Conservation (phyloP, 192 early-diverging fungal species). For the Thamnidium elegans region DNA sequence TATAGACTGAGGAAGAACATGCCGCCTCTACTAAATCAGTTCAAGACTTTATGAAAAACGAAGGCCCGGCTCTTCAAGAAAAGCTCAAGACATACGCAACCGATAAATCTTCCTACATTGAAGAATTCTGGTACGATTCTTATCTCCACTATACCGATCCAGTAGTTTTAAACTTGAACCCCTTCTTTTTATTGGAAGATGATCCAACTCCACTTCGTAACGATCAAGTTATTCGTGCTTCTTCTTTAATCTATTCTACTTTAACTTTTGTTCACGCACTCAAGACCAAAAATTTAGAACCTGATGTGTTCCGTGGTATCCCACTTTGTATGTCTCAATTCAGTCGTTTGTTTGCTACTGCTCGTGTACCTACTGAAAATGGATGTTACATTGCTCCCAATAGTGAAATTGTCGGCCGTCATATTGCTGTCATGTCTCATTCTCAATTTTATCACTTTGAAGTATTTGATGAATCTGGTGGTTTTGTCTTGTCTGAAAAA, state of each 20-base stretch:
- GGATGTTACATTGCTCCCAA: slow-evolving; percentile 39
- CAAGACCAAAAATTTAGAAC: slow-evolving; percentile 51
- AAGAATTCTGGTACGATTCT: slow-evolving; percentile 52
- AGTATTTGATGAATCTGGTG: slow-evolving; percentile 58
- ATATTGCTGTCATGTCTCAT: slow-evolving; percentile 68
- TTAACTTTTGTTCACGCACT: slow-evolving; percentile 68
- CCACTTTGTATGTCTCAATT: slow-evolving; percentile 85
- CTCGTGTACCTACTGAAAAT: slow-evolving; percentile 63
- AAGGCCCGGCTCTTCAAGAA: slow-evolving; percentile 56
- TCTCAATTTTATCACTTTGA: slow-evolving; percentile 79
- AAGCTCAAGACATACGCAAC: slow-evolving; percentile 50
- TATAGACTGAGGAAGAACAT: slow-evolving; percentile 44
- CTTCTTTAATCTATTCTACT: slow-evolving; percentile 61
- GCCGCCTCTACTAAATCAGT: slow-evolving; percentile 38
- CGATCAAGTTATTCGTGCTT: slow-evolving; percentile 74
- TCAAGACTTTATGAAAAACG: slow-evolving; percentile 38
- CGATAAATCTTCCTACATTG: slow-evolving; percentile 47
- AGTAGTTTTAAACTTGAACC: slow-evolving; percentile 47
- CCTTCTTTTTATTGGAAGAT: slow-evolving; percentile 50
- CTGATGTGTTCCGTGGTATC: slow-evolving; percentile 61
- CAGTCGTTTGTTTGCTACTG: slow-evolving; percentile 71
- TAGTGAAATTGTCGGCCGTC: slow-evolving; percentile 29
- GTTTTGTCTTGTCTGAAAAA: slow-evolving; percentile 51
- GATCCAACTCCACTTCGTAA: slow-evolving; percentile 46
- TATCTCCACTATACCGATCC: slow-evolving; percentile 42